Conservation (phyloP, 805 yeast species). For the Myxozyma vanderwaltii region DNA sequence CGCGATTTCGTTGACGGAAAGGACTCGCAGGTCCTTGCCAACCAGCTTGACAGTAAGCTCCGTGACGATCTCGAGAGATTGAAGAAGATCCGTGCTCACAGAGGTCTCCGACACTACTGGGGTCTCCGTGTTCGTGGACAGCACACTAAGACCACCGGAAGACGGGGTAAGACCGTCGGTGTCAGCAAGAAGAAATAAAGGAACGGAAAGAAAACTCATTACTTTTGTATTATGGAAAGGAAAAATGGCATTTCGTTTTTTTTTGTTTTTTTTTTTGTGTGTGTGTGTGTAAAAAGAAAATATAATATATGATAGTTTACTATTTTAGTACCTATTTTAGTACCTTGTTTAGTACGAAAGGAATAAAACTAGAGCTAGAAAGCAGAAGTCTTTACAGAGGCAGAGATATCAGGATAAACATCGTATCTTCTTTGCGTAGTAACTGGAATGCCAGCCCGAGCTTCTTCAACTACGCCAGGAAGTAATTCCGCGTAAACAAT, state of each 20-base stretch:
- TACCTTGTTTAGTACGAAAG: background rate
- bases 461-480: slow-evolving; percentile 57
- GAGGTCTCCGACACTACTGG: slow-evolving; percentile 99
- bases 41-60: slow-evolving; percentile 98
- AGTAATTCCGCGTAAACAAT: slow-evolving; percentile 74
- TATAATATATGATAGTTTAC: background rate
- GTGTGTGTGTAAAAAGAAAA: too few relatives aligned
- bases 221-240: slow-evolving; percentile 21
- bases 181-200: slow-evolving; percentile 49
- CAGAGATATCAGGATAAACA: slow-evolving; percentile 53
- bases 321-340: too few relatives aligned
- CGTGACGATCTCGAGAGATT: slow-evolving; percentile 99
- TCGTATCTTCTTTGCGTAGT: slow-evolving; percentile 72
- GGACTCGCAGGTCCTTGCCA: slow-evolving; percentile 98
- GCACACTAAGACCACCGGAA: slow-evolving; percentile 99
- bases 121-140: slow-evolving; percentile 99
- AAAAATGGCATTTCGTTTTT: slow-evolving; percentile 12
- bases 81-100: slow-evolving; percentile 99
- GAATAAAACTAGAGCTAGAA: background rate
- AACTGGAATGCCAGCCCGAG: slow-evolving; percentile 70
- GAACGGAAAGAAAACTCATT: slow-evolving; percentile 1
- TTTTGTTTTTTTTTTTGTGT: background rate
- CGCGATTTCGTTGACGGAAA: slow-evolving; percentile 98
- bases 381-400: slow-evolving; percentile 12
- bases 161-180: slow-evolving; percentile 72